Evolutionary conservation across 306 rosid genomes (phyloP).

Genomic region (Alnus glutinosa): DNA sequence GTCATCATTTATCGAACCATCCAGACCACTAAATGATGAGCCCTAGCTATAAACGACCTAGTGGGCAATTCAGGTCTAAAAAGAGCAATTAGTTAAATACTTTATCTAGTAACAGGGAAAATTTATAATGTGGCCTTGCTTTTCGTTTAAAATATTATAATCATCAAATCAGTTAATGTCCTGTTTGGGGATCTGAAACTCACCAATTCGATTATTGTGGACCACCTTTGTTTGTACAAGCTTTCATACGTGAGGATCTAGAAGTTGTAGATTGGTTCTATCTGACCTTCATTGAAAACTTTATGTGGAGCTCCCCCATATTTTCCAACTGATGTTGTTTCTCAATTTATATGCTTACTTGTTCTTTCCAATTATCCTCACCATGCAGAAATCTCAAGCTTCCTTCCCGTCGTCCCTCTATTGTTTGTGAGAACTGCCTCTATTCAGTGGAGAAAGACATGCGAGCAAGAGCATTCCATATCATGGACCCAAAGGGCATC

Average conservation of each 20-base stretch:
- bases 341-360: slow-evolving; percentile 9
- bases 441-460: slow-evolving; percentile 65
- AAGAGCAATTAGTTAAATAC: background rate
- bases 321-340: background rate
- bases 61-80: background rate
- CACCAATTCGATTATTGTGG: slow-evolving; percentile 1
- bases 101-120: background rate
- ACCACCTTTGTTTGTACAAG: slow-evolving; percentile 1
- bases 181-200: background rate
- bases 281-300: background rate
- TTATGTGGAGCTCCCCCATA: background rate
- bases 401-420: slow-evolving; percentile 84
- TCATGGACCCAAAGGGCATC: slow-evolving; percentile 88
- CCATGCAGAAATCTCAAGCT: slow-evolving; percentile 81
- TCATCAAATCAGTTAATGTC: background rate
- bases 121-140: background rate
- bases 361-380: slow-evolving; percentile 15
- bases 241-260: background rate
- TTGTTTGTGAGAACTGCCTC: slow-evolving; percentile 91
- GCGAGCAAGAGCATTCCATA: slow-evolving; percentile 89
- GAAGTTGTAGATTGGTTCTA: background rate
- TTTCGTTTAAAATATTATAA: background rate
- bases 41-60: too few species aligned
- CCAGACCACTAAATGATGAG: too few species aligned
- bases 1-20: too few species aligned